These are phyloP conservation scores for Tulasnella sp. DNA, from an alignment of 768 basidiomycete species.

Conservation along the genomic window DNA sequence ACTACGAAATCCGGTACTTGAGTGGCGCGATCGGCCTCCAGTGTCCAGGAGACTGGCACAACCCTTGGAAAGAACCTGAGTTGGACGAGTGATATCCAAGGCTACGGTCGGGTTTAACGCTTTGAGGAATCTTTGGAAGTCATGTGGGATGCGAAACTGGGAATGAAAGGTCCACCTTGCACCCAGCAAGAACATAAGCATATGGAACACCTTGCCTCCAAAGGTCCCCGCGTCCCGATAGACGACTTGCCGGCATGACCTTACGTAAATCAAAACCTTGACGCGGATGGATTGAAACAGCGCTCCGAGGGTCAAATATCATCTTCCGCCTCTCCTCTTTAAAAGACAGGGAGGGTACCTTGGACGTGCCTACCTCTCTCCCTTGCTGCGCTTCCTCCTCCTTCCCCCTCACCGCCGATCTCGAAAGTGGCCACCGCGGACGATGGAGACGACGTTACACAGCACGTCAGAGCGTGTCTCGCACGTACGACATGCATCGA, in stretches of 20 bases:
- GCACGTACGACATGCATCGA: not conserved
- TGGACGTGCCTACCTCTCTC: not conserved
- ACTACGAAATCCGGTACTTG: not conserved
- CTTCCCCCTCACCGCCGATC: not conserved
- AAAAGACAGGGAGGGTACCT: not conserved
- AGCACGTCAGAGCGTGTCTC: not conserved
- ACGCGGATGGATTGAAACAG: not conserved
- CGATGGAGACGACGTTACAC: not conserved
- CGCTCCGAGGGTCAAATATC: not conserved
- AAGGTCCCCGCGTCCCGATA: not conserved
- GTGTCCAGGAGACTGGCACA: not conserved
- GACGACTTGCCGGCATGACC: not conserved
- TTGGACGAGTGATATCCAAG: not conserved
- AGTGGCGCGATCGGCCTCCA: not conserved
- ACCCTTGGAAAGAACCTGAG: not conserved
- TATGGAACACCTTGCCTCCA: too few species aligned
- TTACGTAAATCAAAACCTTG: constrained; percentile 4
- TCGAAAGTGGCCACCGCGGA: not conserved
- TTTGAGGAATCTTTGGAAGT: not conserved
- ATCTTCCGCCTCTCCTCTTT: not conserved
- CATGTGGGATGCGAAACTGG: too few species aligned
- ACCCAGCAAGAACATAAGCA: too few species aligned
- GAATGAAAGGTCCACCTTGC: too few species aligned
- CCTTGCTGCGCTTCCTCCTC: not conserved
- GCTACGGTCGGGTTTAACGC: not conserved